Base-by-base conservation (phyloP, 805 yeast species). In the Wickerhamiella musiphila region DNA sequence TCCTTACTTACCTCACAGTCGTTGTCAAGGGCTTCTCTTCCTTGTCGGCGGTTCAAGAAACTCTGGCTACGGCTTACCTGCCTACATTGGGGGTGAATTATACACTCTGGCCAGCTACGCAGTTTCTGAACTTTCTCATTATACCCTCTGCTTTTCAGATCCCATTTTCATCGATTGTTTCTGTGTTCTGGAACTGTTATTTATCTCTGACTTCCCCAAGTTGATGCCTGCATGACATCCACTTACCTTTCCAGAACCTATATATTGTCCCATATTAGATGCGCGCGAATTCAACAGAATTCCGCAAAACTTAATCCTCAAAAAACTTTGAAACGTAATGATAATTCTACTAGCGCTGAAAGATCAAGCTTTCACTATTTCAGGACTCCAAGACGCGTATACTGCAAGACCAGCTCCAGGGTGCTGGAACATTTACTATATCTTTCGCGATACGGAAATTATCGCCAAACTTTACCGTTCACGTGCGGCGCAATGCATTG, bases 141-240 rank as follows among this genome's bases (percentile, higher is more conserved):
- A 66, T 82, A 2, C 95, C 95, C 0, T 66, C 72, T 6, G 72
- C 72, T 27, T n/a, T 72, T 43, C 96, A 86, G 53, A 93, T 86
- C 4, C 94, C 95, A 0, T 86, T 90, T 51, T 74, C 92, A 34
- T 76, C 90, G 6, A 60, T 78, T 56, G 61, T 90, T 5, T 86
- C 93, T 18, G 92, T 86, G 13, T 57, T 86, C 23, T 86, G 98
- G 96, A 86, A 90, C 50, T 83, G 94, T 33, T 84, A 78, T 57
- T 58, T 86, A 31, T 82, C 93, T 0, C 70, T 79, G 66, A 63
- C 78, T 46, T 81, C 81, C 44, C 73, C 81, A 7, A 29, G 36
- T 11, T 35, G 18, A 28, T 9, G 20, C 28, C 18, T 26, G n/a
- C n/a, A n/a, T n/a, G n/a, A n/a, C n/a, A n/a, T n/a, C n/a, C n/a